Evolutionary conservation across 2,329 filamentous ascomycete genomes (phyloP).

Genomic region (Nemania abortiva): DNA sequence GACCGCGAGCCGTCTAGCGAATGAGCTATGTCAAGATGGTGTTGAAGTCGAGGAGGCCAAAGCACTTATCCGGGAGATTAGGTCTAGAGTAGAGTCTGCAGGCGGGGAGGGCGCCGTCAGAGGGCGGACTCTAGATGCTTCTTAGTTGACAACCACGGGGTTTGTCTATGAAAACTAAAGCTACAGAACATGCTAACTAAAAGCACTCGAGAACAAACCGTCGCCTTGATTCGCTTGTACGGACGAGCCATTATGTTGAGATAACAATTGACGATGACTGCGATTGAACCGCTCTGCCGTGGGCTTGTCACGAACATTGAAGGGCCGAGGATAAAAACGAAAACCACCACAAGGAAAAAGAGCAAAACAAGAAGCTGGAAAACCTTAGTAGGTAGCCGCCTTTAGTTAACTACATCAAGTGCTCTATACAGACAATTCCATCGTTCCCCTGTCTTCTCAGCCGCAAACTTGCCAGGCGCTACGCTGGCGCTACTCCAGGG

Average conservation of each 20-base stretch:
- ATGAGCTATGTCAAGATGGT: constrained; percentile 94
- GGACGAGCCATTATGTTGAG: neutral
- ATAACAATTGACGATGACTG: neutral
- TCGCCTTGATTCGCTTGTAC: neutral
- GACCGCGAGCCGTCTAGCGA: constrained; percentile 83
- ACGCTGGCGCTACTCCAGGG: constrained; percentile 1
- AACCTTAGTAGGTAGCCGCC: too few species aligned
- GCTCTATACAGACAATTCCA: neutral
- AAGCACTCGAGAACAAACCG: neutral
- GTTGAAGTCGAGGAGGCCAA: constrained; percentile 98
- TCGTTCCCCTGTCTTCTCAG: constrained; percentile 18
- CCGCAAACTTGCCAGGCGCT: constrained; percentile 24
- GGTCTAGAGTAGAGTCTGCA: constrained; percentile 74
- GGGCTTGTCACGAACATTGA: neutral
- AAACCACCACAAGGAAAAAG: neutral
- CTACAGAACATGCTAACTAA: neutral
- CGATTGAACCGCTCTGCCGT: neutral
- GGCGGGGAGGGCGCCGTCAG: constrained; percentile 23
- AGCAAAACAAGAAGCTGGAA: neutral
- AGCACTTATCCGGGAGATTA: constrained; percentile 86
- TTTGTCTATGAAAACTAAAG: neutral
- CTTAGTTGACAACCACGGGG: constrained; percentile 1
- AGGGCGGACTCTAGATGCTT: constrained; percentile 6
- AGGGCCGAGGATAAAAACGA: too few species aligned
- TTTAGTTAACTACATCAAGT: neutral